These are phyloP conservation scores for Isoetes engelmannii DNA, from an alignment of 83 land plant genomes.

Conservation along the genomic window DNA sequence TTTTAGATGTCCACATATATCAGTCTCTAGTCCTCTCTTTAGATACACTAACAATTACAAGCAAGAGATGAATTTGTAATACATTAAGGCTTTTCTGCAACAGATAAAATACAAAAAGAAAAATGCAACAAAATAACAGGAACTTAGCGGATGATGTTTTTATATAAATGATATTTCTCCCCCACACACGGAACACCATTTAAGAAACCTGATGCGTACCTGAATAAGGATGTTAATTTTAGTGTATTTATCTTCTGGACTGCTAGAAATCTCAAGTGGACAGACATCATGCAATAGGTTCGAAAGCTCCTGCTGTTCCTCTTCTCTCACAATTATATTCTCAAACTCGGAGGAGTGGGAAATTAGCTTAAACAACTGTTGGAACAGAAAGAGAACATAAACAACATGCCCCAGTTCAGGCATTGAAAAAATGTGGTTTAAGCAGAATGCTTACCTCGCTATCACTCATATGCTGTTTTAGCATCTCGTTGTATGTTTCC, in stretches of 20 bases:
- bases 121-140: too few relatives aligned
- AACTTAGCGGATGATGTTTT: too few relatives aligned
- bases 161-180: too few relatives aligned
- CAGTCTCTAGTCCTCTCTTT: too few relatives aligned
- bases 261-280: constrained; percentile 81
- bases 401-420: constrained; percentile 5
- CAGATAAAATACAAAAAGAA: too few relatives aligned
- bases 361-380: constrained; percentile 83
- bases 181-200: too few relatives aligned
- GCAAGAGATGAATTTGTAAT: too few relatives aligned
- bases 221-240: constrained; percentile 92
- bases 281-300: constrained; percentile 48
- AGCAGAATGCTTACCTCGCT: constrained; percentile 57
- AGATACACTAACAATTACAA: too few relatives aligned
- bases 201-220: constrained; percentile 27
- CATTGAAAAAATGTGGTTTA: not conserved
- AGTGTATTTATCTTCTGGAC: constrained; percentile 81
- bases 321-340: constrained; percentile 92
- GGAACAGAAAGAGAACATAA: constrained; percentile 6
- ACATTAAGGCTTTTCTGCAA: too few relatives aligned
- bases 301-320: constrained; percentile 86
- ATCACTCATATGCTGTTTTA: constrained; percentile 92
- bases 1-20: too few relatives aligned
- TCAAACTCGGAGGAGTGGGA: constrained; percentile 98
- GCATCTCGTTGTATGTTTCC: constrained; percentile 96